Conservation (phyloP, 2,329 filamentous ascomycete species). For the Rhinocladiella mackenziei region DNA sequence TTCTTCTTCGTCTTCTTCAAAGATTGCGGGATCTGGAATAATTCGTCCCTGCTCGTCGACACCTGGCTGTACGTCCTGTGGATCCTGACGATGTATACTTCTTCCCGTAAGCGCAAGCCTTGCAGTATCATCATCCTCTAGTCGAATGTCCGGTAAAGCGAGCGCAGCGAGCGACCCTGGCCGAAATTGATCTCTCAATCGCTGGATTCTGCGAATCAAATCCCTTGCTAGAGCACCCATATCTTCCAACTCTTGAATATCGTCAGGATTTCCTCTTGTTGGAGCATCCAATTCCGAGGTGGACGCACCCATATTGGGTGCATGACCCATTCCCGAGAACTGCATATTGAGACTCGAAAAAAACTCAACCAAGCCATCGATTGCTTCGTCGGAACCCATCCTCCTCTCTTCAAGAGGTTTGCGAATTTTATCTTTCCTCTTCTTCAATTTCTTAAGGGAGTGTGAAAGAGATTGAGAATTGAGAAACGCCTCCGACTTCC, state of each 20-base stretch:
- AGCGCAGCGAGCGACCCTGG: constrained; percentile 27
- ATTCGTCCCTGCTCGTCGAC: background rate
- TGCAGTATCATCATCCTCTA: constrained; percentile 17
- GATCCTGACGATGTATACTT: background rate
- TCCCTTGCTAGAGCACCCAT: constrained; percentile 26
- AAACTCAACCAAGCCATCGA: constrained; percentile 27
- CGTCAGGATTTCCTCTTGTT: constrained; percentile 2
- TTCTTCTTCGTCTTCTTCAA: constrained; percentile 4
- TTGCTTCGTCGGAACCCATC: constrained; percentile 16
- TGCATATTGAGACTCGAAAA: constrained; percentile 20
- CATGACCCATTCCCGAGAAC: constrained; percentile 5
- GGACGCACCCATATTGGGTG: background rate
- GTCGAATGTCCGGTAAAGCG: constrained; percentile 26
- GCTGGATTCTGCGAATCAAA: constrained; percentile 27
- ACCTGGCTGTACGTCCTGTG: background rate
- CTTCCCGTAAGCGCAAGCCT: background rate
- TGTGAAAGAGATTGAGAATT: constrained; percentile 8
- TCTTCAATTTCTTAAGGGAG: constrained; percentile 21
- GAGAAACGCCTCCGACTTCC: constrained; percentile 23
- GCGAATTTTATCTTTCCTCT: constrained; percentile 24
- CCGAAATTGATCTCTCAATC: constrained; percentile 26
- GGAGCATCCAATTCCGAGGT: background rate
- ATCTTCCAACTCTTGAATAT: constrained; percentile 27
- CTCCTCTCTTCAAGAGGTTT: constrained; percentile 25
- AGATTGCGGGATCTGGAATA: background rate